Evolutionary conservation across 1,284 basidiomycete genomes (phyloP), one percentile per base, ranked within the genome.

Genomic region (Volvariella volvacea): DNA sequence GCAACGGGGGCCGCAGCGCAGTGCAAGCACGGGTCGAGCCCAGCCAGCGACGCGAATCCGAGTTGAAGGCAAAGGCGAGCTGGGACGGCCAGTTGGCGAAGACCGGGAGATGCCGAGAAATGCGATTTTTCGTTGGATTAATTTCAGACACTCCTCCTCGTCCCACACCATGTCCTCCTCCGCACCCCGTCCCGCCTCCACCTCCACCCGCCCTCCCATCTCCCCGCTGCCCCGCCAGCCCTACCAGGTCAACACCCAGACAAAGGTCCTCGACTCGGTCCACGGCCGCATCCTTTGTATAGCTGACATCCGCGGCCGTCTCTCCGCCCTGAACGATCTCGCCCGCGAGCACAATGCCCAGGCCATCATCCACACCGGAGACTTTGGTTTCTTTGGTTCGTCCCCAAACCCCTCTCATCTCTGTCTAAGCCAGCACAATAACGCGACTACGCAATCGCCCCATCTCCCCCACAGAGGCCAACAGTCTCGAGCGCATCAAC

Each of bases 331-430:
- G 59, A 98, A 97, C 65, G 80, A 90, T 60, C 82, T 97, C 48
- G 94, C 94, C 25, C 73, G 84, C 43, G 92, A 96, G 57, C 81
- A 80, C 46, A 84, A 87, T 58, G 92, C 92, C n/a, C 80, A 86
- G 48, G 95, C 93, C 16, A 88, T 99, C 63, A 91, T 99, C 51
- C 95, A 99, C 65, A 97, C 94, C 0, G 96, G 96, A 46, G 96
- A 99, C 72, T 99, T 99, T 83, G 96, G 96, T 47, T 97, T 99
- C 67, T 96, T 96, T 65, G 87, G 87, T 87, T 50, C 48, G 78
- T 65, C 19, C 43, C 47, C 39, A 36, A 32, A 20, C 32, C n/a
- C 21, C 25, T 47, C 22, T 48, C 19, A 22, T 41, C 37, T 43
- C 32, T 15, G 47, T 49, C 47, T 56, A 25, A 7, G 14, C 21